Evolutionary conservation across 2,329 filamentous ascomycete species (phyloP), one percentile per base, ranked within the genome.

Genomic region (Knoxdaviesia proteae): DNA sequence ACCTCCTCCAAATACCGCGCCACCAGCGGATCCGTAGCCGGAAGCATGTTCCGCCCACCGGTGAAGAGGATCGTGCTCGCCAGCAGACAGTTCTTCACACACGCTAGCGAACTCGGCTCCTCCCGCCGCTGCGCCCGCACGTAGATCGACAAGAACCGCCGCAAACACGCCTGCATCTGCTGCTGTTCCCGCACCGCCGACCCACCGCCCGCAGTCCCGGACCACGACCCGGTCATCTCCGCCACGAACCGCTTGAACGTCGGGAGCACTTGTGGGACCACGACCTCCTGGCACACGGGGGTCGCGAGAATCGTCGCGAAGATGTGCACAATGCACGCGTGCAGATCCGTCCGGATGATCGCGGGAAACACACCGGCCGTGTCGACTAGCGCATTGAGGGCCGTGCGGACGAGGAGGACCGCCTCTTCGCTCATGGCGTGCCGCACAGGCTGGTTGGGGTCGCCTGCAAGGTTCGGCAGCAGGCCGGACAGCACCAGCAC

Each of bases 301-400:
- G 86, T 94, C 9, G 83, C 81, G 8, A 98, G 71, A 45, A 94
- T 90, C 0, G 86, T 94, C 43, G 84, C 81, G 55, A 96, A 94
- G 44, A 96, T 94, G 62, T 98, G 87, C 41, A 98, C 73, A 50
- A 96, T 94, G 54, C 88, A 96, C 36, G 90, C 88, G 54, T 96
- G 86, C 6, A 98, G 69, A 56, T 98, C 90, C 7, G 86, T 88
- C 55, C 90, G 90, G 64, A 98, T 98, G 52, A 98, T 87, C 2
- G 83, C 77, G 0, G 92, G 92, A 60, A 98, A 98, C 10, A 96
- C 86, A 47, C 92, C 84, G 6, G 90, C 87, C 1, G 90, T 87
- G 54, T 96, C 84, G 4, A 96, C 90, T 2, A 98, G 72, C 1
- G 90, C 84, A 46, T 87, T 81, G 2, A 98, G 68, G 1, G 84